Percentiles rank a stretch among this genome's conserved stretches.
phyloP scores from a whole-genome alignment of 2,329 filamentous ascomycete species.

The Cladorrhinum sp. region DNA sequence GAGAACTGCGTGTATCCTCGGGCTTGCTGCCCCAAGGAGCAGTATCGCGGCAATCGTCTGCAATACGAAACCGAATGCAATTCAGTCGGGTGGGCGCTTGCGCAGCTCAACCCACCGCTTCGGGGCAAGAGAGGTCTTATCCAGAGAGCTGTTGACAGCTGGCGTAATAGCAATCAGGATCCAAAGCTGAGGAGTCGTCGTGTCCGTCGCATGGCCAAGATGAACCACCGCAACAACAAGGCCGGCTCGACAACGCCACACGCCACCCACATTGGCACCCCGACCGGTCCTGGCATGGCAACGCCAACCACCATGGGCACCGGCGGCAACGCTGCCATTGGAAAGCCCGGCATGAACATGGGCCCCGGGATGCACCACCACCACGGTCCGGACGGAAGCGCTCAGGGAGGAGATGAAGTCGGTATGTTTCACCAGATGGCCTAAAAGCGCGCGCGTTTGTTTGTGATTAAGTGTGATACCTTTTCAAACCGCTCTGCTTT shows the following conservation, averaged over 20 bases:
- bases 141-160: conserved; percentile 95
- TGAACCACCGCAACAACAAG: conserved; percentile 71
- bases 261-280: conserved; percentile 61
- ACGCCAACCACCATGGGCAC: conserved; percentile 61
- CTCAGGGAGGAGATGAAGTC: conserved; percentile 75
- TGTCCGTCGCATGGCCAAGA: conserved; percentile 93
- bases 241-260: conserved; percentile 47
- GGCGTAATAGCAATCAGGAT: conserved; percentile 98
- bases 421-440: conserved; percentile 98
- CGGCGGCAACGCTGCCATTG: conserved; percentile 53
- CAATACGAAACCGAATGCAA: conserved; percentile 99
- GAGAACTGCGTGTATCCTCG: conserved; percentile 98
- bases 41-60: conserved; percentile 92
- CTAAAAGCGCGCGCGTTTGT: conserved; percentile 43
- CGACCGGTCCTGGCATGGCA: conserved; percentile 60
- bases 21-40: conserved; percentile 90
- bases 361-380: conserved; percentile 70
- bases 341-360: conserved; percentile 66
- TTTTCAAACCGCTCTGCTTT: conserved; percentile 29
- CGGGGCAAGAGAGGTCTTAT: conserved; percentile 94
- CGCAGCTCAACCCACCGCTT: conserved; percentile 85
- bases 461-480: conserved; percentile 37
- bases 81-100: conserved; percentile 97
- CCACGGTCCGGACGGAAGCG: conserved; percentile 64
- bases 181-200: conserved; percentile 84